Base-by-base conservation (phyloP, 352 stramenopile genomes). In the Pythium oligandrum region DNA sequence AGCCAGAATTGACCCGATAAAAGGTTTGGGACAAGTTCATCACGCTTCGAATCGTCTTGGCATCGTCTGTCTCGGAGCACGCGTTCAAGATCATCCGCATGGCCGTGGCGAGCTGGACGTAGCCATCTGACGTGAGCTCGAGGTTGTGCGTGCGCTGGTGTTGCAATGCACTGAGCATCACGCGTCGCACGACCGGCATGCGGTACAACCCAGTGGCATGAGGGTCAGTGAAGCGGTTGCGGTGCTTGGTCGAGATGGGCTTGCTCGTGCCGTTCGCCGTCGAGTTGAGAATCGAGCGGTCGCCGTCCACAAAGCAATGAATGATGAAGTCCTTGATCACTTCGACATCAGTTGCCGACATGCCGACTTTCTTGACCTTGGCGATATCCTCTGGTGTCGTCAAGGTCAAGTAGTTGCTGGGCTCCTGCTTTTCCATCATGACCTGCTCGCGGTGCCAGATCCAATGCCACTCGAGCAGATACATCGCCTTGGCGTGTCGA, bases 11-110 rank as follows among this genome's bases (percentile, higher is more conserved):
- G 9, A 55, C 56, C 10, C 66, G 64, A 48, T 90, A 88, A 40
- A 93, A 93, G 2, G 83, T 93, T 57, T 93, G 83, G 17, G 87
- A 53, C 80, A 93, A 83, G 57, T 93, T 91, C 80, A 93, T 90
- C 3, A 93, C 62, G 30, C 79, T 70, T 51, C 85, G 88, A 53
- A 72, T 82, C 0, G 67, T 84, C 31, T 71, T 77, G 10, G 66
- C 88, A 52, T 93, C 83, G 39, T 86, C 68, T 30, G 70, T 64
- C 48, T 88, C 73, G 8, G 75, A 55, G 52, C 77, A 85, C 0
- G 78, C 81, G 55, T 88, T 66, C 31, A 93, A 52, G 30, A 93
- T 42, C 11, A 93, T 58, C 35, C 66, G 72, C 39, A 93, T 47
- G 2, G 80, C 73, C 1, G 63, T 63, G 1, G 71, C 55, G 6